These are phyloP conservation scores for Eucalyptus tenuipes DNA, from an alignment of 345 rosid species.

Conservation along the genomic window DNA sequence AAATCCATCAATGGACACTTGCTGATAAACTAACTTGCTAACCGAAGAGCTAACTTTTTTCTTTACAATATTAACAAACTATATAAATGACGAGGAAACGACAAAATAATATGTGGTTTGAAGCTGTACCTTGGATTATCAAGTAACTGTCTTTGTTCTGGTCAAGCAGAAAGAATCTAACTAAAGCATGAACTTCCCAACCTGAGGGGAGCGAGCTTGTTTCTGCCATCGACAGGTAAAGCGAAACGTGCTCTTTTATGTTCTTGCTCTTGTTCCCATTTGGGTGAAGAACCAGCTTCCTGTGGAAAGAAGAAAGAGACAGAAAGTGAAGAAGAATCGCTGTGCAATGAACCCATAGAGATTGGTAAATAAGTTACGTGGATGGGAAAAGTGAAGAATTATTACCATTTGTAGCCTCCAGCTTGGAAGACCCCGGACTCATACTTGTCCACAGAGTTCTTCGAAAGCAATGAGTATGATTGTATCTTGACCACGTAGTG, in stretches of 20 bases:
- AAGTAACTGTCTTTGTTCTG: conserved; percentile 20
- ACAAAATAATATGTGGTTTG: not conserved
- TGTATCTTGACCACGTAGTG: conserved; percentile 44
- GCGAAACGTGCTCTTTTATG: conserved; percentile 32
- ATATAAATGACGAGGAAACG: not conserved
- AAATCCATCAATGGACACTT: not conserved
- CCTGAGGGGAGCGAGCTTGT: conserved; percentile 20
- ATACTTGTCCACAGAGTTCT: conserved; percentile 30
- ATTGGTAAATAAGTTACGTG: not conserved
- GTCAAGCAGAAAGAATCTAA: conserved; percentile 39
- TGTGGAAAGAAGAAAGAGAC: not conserved
- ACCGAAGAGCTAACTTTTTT: not conserved
- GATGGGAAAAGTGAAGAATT: not conserved
- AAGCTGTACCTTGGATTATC: conserved; percentile 14
- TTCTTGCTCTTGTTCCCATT: conserved; percentile 57
- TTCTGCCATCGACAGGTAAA: conserved; percentile 36
- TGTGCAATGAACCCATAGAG: not conserved
- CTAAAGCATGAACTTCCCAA: conserved; percentile 38
- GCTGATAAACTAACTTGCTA: not conserved
- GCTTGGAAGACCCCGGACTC: conserved; percentile 61
- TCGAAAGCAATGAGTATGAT: conserved; percentile 29
- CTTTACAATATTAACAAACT: not conserved
- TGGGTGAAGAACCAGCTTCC: conserved; percentile 55
- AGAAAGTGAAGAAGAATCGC: not conserved
- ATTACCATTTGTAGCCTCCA: conserved; percentile 62